Percentiles rank a stretch among this genome's conserved stretches.
phyloP scores from a whole-genome alignment of 169 alveolate genomes.

The Plasmodium knowlesi region DNA sequence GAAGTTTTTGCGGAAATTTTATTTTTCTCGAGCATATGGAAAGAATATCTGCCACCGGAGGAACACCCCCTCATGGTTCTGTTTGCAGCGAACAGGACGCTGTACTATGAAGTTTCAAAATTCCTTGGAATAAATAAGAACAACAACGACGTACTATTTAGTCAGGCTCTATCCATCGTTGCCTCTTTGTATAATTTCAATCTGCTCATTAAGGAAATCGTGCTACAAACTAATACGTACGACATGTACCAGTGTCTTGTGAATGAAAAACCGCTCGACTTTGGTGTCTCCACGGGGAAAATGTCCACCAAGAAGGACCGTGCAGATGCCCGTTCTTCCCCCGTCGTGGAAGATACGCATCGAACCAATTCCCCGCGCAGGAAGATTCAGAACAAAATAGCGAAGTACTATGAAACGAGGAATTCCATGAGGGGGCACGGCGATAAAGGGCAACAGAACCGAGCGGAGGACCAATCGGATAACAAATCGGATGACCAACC shows the following conservation, averaged over 20 bases:
- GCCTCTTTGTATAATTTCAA: slow-evolving; percentile 65
- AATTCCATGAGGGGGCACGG: neutral
- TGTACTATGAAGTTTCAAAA: slow-evolving; percentile 55
- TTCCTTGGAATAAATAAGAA: slow-evolving; percentile 10
- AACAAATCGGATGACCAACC: slow-evolving; percentile 9
- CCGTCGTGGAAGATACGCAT: neutral
- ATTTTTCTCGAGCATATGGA: slow-evolving; percentile 73
- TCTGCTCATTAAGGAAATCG: slow-evolving; percentile 60
- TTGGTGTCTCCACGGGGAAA: neutral
- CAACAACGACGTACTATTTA: slow-evolving; percentile 10
- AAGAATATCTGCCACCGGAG: slow-evolving; percentile 33
- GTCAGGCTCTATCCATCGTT: slow-evolving; percentile 30
- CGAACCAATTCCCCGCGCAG: neutral
- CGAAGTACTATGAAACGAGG: slow-evolving; percentile 35
- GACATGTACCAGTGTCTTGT: neutral
- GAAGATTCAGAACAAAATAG: slow-evolving; percentile 25
- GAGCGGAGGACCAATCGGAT: neutral
- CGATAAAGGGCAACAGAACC: neutral
- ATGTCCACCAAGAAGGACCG: neutral
- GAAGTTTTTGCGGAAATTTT: slow-evolving; percentile 65
- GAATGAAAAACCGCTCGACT: neutral
- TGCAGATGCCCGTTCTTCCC: neutral
- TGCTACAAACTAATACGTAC: slow-evolving; percentile 31
- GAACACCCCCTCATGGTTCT: slow-evolving; percentile 68
- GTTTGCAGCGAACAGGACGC: slow-evolving; percentile 61